These are phyloP conservation scores for Gentiana straminea DNA, from an alignment of 257 asterid genomes.

Conservation along the genomic window DNA sequence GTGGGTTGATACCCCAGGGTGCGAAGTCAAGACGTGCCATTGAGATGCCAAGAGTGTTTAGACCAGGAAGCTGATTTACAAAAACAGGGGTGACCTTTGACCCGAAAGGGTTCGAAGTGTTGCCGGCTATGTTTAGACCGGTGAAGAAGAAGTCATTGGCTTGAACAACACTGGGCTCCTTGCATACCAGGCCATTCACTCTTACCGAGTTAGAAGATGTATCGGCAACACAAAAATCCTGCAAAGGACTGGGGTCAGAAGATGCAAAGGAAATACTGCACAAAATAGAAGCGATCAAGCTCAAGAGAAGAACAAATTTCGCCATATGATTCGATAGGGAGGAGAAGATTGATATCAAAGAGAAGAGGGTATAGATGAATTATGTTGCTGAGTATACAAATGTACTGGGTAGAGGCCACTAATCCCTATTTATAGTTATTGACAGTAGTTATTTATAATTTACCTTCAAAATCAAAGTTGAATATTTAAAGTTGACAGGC, in stretches of 20 bases:
- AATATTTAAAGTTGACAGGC: too few relatives aligned
- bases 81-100: not conserved
- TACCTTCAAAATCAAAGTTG: too few relatives aligned
- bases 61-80: not conserved
- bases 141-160: slow-evolving; percentile 19
- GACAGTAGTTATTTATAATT: too few relatives aligned
- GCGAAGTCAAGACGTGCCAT: not conserved
- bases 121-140: slow-evolving; percentile 21
- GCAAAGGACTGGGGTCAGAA: slow-evolving; percentile 13
- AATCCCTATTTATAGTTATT: too few relatives aligned
- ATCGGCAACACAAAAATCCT: slow-evolving; percentile 15
- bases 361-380: too few relatives aligned
- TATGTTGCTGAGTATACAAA: too few relatives aligned
- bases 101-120: slow-evolving; percentile 21
- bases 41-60: slow-evolving; percentile 10
- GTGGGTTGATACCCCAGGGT: slow-evolving; percentile 6
- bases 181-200: slow-evolving; percentile 17
- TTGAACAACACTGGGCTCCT: slow-evolving; percentile 5
- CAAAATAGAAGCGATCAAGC: not conserved
- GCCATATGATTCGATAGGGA: slow-evolving; percentile 18
- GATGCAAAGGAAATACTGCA: slow-evolving; percentile 8
- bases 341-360: not conserved
- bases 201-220: slow-evolving; percentile 7
- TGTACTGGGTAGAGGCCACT: too few relatives aligned
- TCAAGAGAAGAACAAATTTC: slow-evolving; percentile 3